Base-by-base conservation (phyloP, 257 asterid genomes). In the Lycium barbarum region DNA sequence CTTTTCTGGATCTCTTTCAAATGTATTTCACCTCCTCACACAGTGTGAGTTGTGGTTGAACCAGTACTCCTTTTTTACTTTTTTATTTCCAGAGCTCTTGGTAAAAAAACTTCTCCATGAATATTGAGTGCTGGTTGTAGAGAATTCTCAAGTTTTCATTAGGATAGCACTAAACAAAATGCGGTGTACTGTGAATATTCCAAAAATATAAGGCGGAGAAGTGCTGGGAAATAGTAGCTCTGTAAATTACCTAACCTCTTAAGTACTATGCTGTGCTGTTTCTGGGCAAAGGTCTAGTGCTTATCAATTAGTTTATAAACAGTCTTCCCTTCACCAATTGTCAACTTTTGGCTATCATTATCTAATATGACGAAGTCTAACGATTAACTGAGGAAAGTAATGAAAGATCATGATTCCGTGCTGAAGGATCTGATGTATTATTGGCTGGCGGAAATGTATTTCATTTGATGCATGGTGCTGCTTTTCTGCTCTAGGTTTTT, bases 121-220 rank as follows among this genome's bases (percentile, higher is more conserved):
- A 36, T 47, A 11, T 12, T 11, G 40, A 47, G 80, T 73, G 80
- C 59, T 45, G 59, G 38, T 73, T 73, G 59, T n/a, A 33, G 58
- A 45, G 80, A 73, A 20, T 73, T 38, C 80, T 73, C 6, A n/a
- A 68, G n/a, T 45, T 45, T n/a, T 73, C 80, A 73, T 73, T 58
- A 5, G 38, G 9, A 68, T 68, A 68, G 13, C 76, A 35, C 51
- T n/a, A 73, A 73, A 73, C 10, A n/a, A 45, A 11, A 45, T 45
- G 61, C 2, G 5, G 36, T 45, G 17, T 73, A 9, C 18, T 11
- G 80, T 73, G n/a, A 45, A n/a, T 72, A 72, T 45, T 45, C 38
- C 20, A 73, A 73, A 72, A n/a, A 2, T 40, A 4, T 47, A 43
- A 72, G 80, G 54, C 45, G 36, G 54, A 43, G 80, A 57, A n/a